Evolutionary conservation across 768 basidiomycete species (phyloP).

Genomic region (Trametes cinnabarina): DNA sequence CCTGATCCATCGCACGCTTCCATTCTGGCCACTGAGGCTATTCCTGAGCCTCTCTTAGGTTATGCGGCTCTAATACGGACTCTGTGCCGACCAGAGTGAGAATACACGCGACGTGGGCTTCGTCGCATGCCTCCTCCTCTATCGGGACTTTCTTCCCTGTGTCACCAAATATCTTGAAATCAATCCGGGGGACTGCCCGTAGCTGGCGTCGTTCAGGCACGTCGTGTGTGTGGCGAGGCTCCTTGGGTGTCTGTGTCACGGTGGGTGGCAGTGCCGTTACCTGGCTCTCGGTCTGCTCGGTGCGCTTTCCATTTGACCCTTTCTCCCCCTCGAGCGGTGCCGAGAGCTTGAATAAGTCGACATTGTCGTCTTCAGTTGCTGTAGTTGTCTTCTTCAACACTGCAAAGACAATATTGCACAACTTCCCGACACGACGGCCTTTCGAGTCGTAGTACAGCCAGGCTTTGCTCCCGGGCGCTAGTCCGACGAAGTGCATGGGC

Average conservation of each 20-base stretch:
- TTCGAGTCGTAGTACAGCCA: conserved; percentile 16
- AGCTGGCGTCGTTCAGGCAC: not conserved
- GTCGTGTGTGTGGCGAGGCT: no score
- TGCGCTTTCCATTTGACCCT: not conserved
- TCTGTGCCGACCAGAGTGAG: not conserved
- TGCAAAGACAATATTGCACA: conserved; percentile 1
- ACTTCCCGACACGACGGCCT: not conserved
- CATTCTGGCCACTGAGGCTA: conserved; percentile 12
- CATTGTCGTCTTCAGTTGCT: not conserved
- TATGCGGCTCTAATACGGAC: not conserved
- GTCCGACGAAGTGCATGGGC: conserved; percentile 24
- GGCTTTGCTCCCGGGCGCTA: conserved; percentile 22
- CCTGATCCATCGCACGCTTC: conserved; percentile 13
- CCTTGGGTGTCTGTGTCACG: not conserved
- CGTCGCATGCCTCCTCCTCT: no score
- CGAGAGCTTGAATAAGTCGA: not conserved
- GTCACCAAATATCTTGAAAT: conserved; percentile 1
- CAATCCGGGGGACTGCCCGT: not conserved
- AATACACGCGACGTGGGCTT: not conserved
- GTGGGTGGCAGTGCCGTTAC: not conserved
- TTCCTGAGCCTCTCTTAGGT: conserved; percentile 1
- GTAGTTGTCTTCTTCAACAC: not conserved
- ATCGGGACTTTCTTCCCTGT: not conserved
- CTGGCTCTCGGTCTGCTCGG: not conserved
- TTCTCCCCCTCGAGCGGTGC: conserved; percentile 16